phyloP scores from a whole-genome alignment of 1,139 yeast genomes.

The Geotrichum australiense region DNA sequence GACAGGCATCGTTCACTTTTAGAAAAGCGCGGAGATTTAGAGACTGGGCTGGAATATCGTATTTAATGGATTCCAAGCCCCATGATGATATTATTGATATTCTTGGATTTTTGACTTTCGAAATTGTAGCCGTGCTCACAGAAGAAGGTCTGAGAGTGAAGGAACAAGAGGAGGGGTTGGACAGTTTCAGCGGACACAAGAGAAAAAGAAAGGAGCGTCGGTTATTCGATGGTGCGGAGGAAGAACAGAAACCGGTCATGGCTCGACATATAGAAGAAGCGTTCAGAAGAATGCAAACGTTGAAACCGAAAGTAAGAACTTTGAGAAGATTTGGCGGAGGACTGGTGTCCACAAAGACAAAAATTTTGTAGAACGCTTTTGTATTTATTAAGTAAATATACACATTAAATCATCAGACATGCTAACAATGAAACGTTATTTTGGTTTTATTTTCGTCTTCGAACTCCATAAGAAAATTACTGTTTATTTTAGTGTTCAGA shows the following conservation, averaged over 20 bases:
- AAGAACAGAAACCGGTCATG: slow-evolving; percentile 71
- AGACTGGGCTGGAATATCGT: slow-evolving; percentile 92
- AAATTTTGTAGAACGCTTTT: slow-evolving; percentile 31
- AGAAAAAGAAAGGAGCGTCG: slow-evolving; percentile 42
- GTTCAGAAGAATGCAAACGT: slow-evolving; percentile 71
- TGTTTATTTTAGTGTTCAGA: too few species aligned
- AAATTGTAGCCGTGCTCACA: slow-evolving; percentile 88
- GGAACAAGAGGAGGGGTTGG: slow-evolving; percentile 30
- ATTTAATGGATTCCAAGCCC: slow-evolving; percentile 82
- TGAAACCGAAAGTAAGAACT: slow-evolving; percentile 56
- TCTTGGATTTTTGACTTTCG: slow-evolving; percentile 90
- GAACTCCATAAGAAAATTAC: too few species aligned
- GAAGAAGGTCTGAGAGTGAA: slow-evolving; percentile 86
- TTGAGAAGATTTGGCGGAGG: slow-evolving; percentile 71
- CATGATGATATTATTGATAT: slow-evolving; percentile 96
- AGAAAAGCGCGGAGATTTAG: slow-evolving; percentile 86
- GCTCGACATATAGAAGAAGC: slow-evolving; percentile 89
- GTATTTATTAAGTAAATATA: not conserved
- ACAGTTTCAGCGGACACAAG: slow-evolving; percentile 18
- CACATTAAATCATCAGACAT: too few species aligned
- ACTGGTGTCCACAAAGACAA: slow-evolving; percentile 31
- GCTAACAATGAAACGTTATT: too few species aligned
- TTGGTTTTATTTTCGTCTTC: too few species aligned
- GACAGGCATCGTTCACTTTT: slow-evolving; percentile 95
- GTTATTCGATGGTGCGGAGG: slow-evolving; percentile 87